Evolutionary conservation across 306 rosid genomes (phyloP).

Genomic region (Senna siamea): DNA sequence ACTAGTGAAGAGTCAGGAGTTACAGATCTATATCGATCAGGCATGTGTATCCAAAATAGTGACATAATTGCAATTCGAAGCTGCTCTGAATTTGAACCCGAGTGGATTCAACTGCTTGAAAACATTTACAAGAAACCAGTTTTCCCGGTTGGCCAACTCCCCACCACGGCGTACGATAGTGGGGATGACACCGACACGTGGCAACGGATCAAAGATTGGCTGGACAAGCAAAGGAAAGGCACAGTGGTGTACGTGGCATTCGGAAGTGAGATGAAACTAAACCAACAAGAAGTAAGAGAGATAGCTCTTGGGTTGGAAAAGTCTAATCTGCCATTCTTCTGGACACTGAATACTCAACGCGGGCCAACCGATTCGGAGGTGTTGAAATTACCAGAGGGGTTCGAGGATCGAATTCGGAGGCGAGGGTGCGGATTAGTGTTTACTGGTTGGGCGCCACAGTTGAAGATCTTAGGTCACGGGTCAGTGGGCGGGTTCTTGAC

Average conservation of each 20-base stretch:
- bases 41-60: too few species aligned
- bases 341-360: not conserved
- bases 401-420: slow-evolving; percentile 44
- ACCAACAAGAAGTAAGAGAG: too few species aligned
- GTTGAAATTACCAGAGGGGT: slow-evolving; percentile 40
- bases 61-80: too few species aligned
- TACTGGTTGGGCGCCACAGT: slow-evolving; percentile 38
- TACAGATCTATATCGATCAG: too few species aligned
- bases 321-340: too few species aligned
- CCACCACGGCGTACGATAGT: not conserved
- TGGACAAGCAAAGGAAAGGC: not conserved
- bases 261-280: too few species aligned
- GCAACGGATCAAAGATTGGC: not conserved
- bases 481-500: not conserved
- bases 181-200: not conserved
- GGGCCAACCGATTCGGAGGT: not conserved
- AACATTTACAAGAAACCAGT: not conserved
- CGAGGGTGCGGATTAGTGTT: slow-evolving; percentile 43
- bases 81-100: not conserved
- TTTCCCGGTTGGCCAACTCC: not conserved
- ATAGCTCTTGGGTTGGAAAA: too few species aligned
- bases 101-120: not conserved
- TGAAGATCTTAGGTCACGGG: slow-evolving; percentile 36
- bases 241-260: too few species aligned
- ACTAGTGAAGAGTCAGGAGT: too few species aligned